Evolutionary conservation across 164 flowering plant species (phyloP).

Genomic region (Kingdonia uniflora): DNA sequence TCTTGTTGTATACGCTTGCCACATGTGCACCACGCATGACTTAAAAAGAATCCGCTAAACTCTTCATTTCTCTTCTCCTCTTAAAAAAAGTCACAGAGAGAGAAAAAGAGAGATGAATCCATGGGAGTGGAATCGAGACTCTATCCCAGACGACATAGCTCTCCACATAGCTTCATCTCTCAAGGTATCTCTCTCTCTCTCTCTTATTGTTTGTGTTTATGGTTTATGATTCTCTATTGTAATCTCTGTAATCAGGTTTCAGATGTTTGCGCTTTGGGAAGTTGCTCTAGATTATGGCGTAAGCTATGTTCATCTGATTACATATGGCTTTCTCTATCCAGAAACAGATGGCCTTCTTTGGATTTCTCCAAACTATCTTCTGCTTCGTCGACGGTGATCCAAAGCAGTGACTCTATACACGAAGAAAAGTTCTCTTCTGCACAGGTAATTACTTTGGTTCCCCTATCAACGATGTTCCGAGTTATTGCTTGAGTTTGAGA

Average conservation of each 20-base stretch:
- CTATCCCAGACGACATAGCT: constrained; percentile 51
- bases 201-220: not conserved
- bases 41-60: no score
- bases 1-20: no score
- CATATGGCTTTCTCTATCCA: constrained; percentile 46
- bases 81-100: not conserved
- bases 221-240: no score
- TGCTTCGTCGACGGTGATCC: not conserved
- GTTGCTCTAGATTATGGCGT: constrained; percentile 67
- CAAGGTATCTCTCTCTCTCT: constrained; percentile 17
- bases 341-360: constrained; percentile 56
- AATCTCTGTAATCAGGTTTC: constrained; percentile 25
- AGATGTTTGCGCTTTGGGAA: constrained; percentile 58
- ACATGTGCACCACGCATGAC: no score
- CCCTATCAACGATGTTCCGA: no score
- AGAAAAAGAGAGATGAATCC: constrained; percentile 7
- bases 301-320: constrained; percentile 55
- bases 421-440: constrained; percentile 5
- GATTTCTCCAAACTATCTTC: constrained; percentile 7
- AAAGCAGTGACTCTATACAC: no score
- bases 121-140: constrained; percentile 9
- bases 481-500: no score
- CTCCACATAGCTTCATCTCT: constrained; percentile 51
- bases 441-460: constrained; percentile 4
- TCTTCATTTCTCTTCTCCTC: not conserved